Evolutionary conservation across 164 flowering plant species (phyloP).

Genomic region (Sedum album): DNA sequence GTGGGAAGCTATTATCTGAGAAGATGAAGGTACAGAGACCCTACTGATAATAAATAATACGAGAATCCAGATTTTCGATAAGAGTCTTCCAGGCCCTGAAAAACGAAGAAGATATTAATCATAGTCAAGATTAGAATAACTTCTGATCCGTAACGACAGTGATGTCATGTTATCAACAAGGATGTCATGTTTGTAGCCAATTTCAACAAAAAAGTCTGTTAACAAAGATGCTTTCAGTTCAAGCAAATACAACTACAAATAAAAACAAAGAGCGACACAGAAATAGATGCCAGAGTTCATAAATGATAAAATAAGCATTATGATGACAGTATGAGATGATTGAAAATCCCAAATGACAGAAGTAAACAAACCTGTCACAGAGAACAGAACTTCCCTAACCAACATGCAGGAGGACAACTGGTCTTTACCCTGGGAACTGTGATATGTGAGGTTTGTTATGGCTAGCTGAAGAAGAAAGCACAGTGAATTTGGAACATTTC

Average conservation of each 20-base stretch:
- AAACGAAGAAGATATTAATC: slow-evolving; percentile 4
- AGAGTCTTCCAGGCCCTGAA: slow-evolving; percentile 56
- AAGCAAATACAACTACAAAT: no score
- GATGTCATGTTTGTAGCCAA: no score
- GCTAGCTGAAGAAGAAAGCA: background rate
- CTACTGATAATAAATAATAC: slow-evolving; percentile 53
- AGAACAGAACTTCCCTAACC: background rate
- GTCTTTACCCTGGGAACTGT: no score
- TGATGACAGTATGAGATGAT: background rate
- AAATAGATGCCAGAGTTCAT: no score
- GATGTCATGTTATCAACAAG: no score
- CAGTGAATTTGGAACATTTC: background rate
- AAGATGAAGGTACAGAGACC: slow-evolving; percentile 50
- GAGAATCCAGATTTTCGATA: slow-evolving; percentile 53
- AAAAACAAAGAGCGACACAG: no score
- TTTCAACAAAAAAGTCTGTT: no score
- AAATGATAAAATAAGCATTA: no score
- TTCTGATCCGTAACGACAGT: no score
- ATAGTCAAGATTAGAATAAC: background rate
- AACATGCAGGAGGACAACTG: no score
- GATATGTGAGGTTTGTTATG: background rate
- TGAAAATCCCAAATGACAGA: background rate
- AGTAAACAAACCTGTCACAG: background rate
- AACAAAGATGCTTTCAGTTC: no score
- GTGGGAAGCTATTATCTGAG: slow-evolving; percentile 59